phyloP scores from a whole-genome alignment of 1,284 basidiomycete genomes.

The Rhodofomes roseus region DNA sequence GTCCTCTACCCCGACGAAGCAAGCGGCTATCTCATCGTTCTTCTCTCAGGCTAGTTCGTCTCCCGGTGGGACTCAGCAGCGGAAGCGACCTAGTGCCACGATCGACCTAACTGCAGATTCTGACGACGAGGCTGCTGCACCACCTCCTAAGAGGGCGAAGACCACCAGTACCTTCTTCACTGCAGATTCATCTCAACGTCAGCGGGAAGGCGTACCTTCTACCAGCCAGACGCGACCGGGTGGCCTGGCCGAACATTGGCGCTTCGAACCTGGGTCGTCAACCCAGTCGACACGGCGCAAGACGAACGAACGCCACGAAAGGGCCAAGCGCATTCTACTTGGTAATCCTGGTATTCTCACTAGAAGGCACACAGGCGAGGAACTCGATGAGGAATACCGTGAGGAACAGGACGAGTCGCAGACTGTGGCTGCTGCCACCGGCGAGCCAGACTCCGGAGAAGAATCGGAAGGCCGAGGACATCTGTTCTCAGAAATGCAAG shows the following conservation, averaged over 20 bases:
- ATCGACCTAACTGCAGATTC: conserved; percentile 54
- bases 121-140: conserved; percentile 27
- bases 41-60: conserved; percentile 38
- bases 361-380: conserved; percentile 10
- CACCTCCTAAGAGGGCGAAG: conserved; percentile 33
- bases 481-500: conserved; percentile 46
- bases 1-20: conserved; percentile 8
- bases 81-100: conserved; percentile 30
- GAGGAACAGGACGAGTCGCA: conserved; percentile 20
- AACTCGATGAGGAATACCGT: conserved; percentile 20
- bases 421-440: conserved; percentile 10
- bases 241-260: conserved; percentile 32
- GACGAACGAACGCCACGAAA: conserved; percentile 37
- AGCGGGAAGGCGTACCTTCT: background rate
- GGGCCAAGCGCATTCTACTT: conserved; percentile 54
- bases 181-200: background rate
- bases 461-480: conserved; percentile 44
- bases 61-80: conserved; percentile 24
- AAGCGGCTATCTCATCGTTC: conserved; percentile 51
- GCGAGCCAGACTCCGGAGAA: conserved; percentile 28
- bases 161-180: conserved; percentile 17
- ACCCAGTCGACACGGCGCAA: conserved; percentile 10
- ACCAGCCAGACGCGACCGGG: background rate
- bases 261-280: conserved; percentile 28
- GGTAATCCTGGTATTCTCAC: conserved; percentile 38